phyloP scores from a whole-genome alignment of 1,139 yeast species.

The Candida albicans region DNA sequence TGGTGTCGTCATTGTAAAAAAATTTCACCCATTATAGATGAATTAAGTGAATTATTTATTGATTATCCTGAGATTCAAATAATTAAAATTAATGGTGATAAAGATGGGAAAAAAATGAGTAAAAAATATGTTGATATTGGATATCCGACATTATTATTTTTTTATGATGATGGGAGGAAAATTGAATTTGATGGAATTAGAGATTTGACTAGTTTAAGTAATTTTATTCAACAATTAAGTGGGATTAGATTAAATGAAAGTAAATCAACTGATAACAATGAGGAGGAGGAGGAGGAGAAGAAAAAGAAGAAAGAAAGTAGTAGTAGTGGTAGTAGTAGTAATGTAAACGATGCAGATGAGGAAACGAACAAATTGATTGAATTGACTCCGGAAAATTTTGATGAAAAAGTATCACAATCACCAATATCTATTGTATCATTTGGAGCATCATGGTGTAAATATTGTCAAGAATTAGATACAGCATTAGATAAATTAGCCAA shows the following conservation, averaged over 20 bases:
- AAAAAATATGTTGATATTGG: conserved; percentile 58
- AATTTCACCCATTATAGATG: conserved; percentile 63
- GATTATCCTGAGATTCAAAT: conserved; percentile 49
- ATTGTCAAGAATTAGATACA: conserved; percentile 27
- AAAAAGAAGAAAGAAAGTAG: no score
- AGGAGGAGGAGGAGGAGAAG: conserved; percentile 4
- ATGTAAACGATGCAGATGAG: conserved; percentile 1
- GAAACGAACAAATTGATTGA: conserved; percentile 21
- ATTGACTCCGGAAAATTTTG: conserved; percentile 37
- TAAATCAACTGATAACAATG: conserved; percentile 7
- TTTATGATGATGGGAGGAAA: conserved; percentile 50
- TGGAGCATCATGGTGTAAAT: conserved; percentile 37
- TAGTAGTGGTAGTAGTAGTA: no score
- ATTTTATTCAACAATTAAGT: conserved; percentile 44
- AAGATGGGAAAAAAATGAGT: conserved; percentile 53
- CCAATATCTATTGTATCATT: conserved; percentile 34
- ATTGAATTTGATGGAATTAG: conserved; percentile 50
- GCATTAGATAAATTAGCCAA: conserved; percentile 35
- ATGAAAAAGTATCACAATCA: conserved; percentile 28
- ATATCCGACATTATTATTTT: conserved; percentile 63
- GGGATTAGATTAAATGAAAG: conserved; percentile 27
- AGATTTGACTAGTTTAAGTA: conserved; percentile 44
- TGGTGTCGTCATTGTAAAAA: conserved; percentile 83
- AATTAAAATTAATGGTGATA: conserved; percentile 69
- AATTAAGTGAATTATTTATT: conserved; percentile 51